Evolutionary conservation across 768 basidiomycete genomes (phyloP).

Genomic region (Rhizopogon sp.): DNA sequence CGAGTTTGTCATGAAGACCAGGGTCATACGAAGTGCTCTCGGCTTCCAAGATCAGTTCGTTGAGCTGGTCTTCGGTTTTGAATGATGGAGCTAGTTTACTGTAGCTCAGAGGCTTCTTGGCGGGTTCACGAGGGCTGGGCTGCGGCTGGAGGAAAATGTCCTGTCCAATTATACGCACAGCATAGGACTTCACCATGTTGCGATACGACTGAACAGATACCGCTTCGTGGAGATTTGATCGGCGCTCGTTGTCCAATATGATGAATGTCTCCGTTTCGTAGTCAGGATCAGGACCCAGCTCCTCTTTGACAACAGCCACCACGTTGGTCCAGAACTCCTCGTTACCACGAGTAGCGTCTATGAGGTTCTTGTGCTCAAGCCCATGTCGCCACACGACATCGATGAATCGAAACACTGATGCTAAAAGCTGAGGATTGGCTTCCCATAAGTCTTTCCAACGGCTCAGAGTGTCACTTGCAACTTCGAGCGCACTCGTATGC

Average conservation of each 20-base stretch:
- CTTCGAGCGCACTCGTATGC: constrained; percentile 54
- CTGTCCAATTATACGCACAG: constrained; percentile 66
- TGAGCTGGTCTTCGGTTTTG: constrained; percentile 57
- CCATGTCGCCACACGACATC: constrained; percentile 78
- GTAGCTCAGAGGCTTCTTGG: constrained; percentile 57
- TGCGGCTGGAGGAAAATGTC: constrained; percentile 65
- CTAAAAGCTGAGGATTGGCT: constrained; percentile 68
- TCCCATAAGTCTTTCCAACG: constrained; percentile 78
- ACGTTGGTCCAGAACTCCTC: constrained; percentile 68
- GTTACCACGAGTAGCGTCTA: constrained; percentile 54
- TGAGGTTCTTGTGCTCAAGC: constrained; percentile 58
- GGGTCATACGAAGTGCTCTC: constrained; percentile 70
- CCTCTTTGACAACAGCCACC: constrained; percentile 54
- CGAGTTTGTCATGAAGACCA: constrained; percentile 61
- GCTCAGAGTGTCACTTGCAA: constrained; percentile 60
- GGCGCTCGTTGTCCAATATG: constrained; percentile 27
- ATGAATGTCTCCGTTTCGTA: constrained; percentile 50
- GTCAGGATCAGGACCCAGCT: constrained; percentile 72
- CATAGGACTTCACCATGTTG: constrained; percentile 66
- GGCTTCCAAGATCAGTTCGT: constrained; percentile 66
- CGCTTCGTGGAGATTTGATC: constrained; percentile 57
- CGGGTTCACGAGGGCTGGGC: constrained; percentile 28
- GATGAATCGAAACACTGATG: constrained; percentile 71
- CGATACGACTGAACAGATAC: constrained; percentile 65
- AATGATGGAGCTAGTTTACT: constrained; percentile 50